These are phyloP conservation scores for Acorus gramineus DNA, from an alignment of 106 monocot genomes.

Conservation along the genomic window DNA sequence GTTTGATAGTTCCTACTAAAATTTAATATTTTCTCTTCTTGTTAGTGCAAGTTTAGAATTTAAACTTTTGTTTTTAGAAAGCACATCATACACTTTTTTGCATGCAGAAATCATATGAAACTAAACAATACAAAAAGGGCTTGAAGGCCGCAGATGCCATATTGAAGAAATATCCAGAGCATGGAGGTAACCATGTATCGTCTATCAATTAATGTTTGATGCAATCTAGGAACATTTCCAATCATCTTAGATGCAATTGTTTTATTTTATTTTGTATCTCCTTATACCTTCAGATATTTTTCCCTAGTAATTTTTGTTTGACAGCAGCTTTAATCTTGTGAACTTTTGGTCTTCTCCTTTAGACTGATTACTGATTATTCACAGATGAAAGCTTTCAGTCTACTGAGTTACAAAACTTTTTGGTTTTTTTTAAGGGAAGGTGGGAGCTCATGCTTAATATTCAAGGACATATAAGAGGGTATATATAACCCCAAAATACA, in stretches of 20 bases:
- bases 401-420: too few relatives aligned
- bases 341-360: too few relatives aligned
- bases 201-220: not conserved
- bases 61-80: not conserved
- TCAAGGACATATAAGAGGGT: too few relatives aligned
- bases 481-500: too few relatives aligned
- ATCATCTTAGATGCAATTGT: not conserved
- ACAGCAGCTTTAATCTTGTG: too few relatives aligned
- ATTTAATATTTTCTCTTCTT: not conserved
- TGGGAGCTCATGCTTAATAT: too few relatives aligned
- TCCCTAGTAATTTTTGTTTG: too few relatives aligned
- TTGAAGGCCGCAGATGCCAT: conserved; percentile 2
- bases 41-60: not conserved
- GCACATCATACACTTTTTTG: not conserved
- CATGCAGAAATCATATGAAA: conserved; percentile 1
- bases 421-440: too few relatives aligned
- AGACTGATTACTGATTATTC: too few relatives aligned
- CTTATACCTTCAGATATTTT: too few relatives aligned
- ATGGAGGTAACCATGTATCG: not conserved
- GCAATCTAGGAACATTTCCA: not conserved
- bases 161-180: not conserved
- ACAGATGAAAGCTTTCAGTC: too few relatives aligned
- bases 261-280: not conserved
- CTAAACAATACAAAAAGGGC: not conserved
- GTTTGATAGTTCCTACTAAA: too few relatives aligned